These are phyloP conservation scores for Citrus trifoliata DNA, from an alignment of 345 rosid species.

Conservation along the genomic window DNA sequence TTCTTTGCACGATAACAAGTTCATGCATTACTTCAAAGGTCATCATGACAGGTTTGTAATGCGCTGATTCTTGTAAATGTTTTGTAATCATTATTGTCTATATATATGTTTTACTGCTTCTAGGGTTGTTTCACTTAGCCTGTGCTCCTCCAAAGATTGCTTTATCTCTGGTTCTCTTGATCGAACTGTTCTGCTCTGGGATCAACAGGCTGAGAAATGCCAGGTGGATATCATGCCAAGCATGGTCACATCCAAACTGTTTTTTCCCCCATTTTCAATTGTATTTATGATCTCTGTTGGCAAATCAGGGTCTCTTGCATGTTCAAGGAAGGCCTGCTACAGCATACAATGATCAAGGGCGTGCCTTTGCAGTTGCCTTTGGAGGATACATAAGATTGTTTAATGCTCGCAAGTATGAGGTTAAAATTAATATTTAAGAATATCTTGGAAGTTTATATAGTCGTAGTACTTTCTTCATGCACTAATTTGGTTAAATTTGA, in stretches of 20 bases:
- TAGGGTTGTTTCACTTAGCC: slow-evolving; percentile 91
- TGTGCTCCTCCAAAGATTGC: slow-evolving; percentile 79
- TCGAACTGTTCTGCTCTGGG: slow-evolving; percentile 94
- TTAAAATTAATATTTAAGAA: slow-evolving; percentile 18
- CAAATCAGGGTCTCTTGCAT: slow-evolving; percentile 58
- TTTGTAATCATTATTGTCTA: background rate
- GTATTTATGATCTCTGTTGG: slow-evolving; percentile 5
- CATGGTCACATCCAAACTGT: background rate
- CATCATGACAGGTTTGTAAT: slow-evolving; percentile 91
- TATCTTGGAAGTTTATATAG: background rate
- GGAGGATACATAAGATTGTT: slow-evolving; percentile 59
- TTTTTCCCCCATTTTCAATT: background rate
- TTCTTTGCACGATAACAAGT: slow-evolving; percentile 90
- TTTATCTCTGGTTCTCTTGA: slow-evolving; percentile 92
- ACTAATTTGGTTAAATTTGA: slow-evolving; percentile 15
- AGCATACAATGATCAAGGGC: background rate
- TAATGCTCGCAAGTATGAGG: slow-evolving; percentile 85
- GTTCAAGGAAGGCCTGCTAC: slow-evolving; percentile 86
- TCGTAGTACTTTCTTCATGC: background rate
- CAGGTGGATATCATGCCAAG: slow-evolving; percentile 44
- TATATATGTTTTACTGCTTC: slow-evolving; percentile 1
- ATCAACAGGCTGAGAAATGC: slow-evolving; percentile 94
- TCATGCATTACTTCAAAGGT: slow-evolving; percentile 90
- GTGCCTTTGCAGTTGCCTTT: slow-evolving; percentile 56
- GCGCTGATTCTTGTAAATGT: background rate